phyloP scores from a whole-genome alignment of 345 rosid genomes.

The Aquilaria malaccensis region DNA sequence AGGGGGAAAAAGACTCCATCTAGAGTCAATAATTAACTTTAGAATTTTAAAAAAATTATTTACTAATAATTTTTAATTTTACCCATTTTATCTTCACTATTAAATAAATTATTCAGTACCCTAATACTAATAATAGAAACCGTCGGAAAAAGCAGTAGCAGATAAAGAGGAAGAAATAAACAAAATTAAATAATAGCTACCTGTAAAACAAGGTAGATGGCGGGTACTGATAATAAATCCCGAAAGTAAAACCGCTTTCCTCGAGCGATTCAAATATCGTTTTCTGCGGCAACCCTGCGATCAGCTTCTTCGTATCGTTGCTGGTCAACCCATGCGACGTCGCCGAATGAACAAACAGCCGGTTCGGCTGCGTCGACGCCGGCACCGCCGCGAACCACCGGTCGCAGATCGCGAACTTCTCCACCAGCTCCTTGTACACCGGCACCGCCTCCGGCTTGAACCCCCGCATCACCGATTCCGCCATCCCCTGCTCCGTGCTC shows the following conservation, averaged over 20 bases:
- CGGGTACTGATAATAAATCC: constrained; percentile 42
- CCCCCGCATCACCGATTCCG: constrained; percentile 50
- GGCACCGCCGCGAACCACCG: constrained; percentile 66
- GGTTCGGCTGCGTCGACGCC: constrained; percentile 54
- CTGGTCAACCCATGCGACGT: constrained; percentile 59
- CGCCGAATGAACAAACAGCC: constrained; percentile 48
- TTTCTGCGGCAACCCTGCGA: constrained; percentile 55
- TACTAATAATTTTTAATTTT: no score
- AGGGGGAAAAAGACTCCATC: no score
- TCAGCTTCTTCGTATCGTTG: constrained; percentile 30
- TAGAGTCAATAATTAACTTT: no score
- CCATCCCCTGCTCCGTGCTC: constrained; percentile 34
- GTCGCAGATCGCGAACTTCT: constrained; percentile 32
- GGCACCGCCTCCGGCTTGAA: constrained; percentile 33
- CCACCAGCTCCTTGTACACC: constrained; percentile 30
- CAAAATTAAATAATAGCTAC: constrained; percentile 14
- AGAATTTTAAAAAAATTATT: no score
- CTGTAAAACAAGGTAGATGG: constrained; percentile 57
- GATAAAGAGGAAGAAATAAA: no score
- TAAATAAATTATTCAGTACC: no score
- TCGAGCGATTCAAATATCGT: constrained; percentile 58
- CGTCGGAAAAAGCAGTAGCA: no score
- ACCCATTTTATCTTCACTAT: no score
- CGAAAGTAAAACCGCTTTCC: constrained; percentile 45
- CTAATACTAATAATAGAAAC: no score